Conservation (phyloP, 768 basidiomycete species). For the Suillus paluster region DNA sequence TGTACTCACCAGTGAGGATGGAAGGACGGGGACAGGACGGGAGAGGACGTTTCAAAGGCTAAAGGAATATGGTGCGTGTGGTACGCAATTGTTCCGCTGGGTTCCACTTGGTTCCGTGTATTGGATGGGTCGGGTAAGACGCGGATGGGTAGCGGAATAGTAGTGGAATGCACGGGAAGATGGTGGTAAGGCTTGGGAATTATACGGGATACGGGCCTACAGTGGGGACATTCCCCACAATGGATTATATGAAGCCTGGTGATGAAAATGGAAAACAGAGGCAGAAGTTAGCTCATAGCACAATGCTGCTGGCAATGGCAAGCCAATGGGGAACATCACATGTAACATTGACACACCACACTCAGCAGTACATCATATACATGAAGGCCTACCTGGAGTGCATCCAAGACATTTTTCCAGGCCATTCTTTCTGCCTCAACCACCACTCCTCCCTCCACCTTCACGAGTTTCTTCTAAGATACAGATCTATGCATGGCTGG, state of each 20-base stretch:
- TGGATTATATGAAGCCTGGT: background rate
- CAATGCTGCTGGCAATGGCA: slow-evolving; percentile 36
- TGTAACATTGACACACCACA: slow-evolving; percentile 20
- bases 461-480: slow-evolving; percentile 24
- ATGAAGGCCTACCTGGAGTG: slow-evolving; percentile 32
- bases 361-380: slow-evolving; percentile 19
- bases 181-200: too few relatives aligned
- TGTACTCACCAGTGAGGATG: too few relatives aligned
- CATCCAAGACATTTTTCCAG: slow-evolving; percentile 23
- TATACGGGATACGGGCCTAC: too few relatives aligned
- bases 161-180: too few relatives aligned
- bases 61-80: too few relatives aligned
- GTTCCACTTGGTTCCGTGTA: too few relatives aligned
- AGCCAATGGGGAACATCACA: slow-evolving; percentile 25
- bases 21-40: too few relatives aligned
- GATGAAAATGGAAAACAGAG: slow-evolving; percentile 1
- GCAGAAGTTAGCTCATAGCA: slow-evolving; percentile 26
- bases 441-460: slow-evolving; percentile 40
- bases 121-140: too few relatives aligned
- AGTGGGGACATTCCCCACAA: too few relatives aligned
- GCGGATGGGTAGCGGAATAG: too few relatives aligned
- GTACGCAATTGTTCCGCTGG: too few relatives aligned
- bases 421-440: slow-evolving; percentile 26
- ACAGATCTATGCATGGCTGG: slow-evolving; percentile 40
- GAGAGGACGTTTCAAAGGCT: too few relatives aligned